These are phyloP conservation scores for Microdochium nivale DNA, from an alignment of 2,329 filamentous ascomycete genomes.

Conservation along the genomic window DNA sequence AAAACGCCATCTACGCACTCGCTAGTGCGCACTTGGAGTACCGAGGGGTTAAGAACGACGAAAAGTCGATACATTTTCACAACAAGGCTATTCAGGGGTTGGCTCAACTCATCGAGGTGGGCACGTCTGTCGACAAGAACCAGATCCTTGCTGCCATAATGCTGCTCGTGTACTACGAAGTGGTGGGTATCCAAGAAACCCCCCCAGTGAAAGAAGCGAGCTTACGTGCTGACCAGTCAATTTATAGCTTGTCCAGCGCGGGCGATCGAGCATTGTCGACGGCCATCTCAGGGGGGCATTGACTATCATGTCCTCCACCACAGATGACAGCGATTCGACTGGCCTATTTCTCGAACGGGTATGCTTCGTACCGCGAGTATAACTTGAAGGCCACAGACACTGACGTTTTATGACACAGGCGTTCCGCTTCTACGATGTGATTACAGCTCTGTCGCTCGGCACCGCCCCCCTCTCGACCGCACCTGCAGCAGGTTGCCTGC, in stretches of 20 bases:
- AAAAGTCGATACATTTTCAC: conserved; percentile 51
- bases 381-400: too few species aligned
- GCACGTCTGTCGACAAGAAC: conserved; percentile 39
- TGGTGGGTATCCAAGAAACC: too few species aligned
- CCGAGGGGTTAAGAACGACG: conserved; percentile 39
- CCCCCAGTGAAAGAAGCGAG: too few species aligned
- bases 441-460: conserved; percentile 52
- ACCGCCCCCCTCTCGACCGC: conserved; percentile 45
- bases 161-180: conserved; percentile 55
- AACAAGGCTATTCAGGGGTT: conserved; percentile 51
- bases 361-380: too few species aligned
- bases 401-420: conserved; percentile 33
- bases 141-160: conserved; percentile 54
- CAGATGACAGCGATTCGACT: conserved; percentile 36
- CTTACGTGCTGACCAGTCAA: neutral
- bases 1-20: conserved; percentile 78
- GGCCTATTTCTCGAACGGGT: conserved; percentile 52
- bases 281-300: conserved; percentile 54
- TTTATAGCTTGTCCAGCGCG: conserved; percentile 49
- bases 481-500: conserved; percentile 35
- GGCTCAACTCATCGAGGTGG: conserved; percentile 45
- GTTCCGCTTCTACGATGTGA: conserved; percentile 59
- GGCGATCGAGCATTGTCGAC: conserved; percentile 50
- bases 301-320: conserved; percentile 46
- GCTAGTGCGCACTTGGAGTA: conserved; percentile 77